Percentiles rank a stretch among this genome's conserved stretches.
Conservation (phyloP, 1,139 yeast species). For the Taiozyma sp. region DNA sequence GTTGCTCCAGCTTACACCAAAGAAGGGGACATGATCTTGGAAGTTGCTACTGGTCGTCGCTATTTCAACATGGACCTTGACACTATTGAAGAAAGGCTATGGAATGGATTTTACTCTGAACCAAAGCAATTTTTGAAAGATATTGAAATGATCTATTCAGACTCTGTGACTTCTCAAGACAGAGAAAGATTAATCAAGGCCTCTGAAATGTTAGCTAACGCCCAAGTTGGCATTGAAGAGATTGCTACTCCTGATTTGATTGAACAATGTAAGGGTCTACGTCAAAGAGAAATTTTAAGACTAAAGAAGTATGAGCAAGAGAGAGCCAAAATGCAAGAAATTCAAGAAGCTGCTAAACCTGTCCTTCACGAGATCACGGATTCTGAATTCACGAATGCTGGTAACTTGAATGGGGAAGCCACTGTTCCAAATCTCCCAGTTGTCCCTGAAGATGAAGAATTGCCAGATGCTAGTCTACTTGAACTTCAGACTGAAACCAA, state of each 20-base stretch:
- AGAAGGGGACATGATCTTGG: conserved; percentile 77
- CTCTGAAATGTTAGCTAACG: conserved; percentile 94
- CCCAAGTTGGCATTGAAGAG: conserved; percentile 93
- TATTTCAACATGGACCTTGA: conserved; percentile 91
- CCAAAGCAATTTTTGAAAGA: conserved; percentile 88
- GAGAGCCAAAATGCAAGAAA: conserved; percentile 8
- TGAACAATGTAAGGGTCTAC: conserved; percentile 71
- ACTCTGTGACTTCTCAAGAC: conserved; percentile 71
- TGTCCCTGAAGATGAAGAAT: not conserved
- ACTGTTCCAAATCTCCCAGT: not conserved
- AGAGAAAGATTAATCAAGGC: conserved; percentile 86
- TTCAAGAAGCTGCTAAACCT: conserved; percentile 1
- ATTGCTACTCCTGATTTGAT: conserved; percentile 70
- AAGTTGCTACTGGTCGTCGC: conserved; percentile 65
- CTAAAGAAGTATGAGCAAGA: conserved; percentile 43
- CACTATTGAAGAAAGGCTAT: conserved; percentile 86
- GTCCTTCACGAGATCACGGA: not conserved
- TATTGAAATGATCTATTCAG: conserved; percentile 77
- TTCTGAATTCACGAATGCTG: not conserved
- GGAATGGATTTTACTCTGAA: conserved; percentile 96
- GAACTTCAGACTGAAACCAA: not conserved
- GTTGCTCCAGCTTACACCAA: conserved; percentile 45
- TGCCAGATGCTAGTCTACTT: not conserved
- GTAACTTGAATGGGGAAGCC: not conserved
- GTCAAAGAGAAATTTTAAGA: conserved; percentile 60